Evolutionary conservation across 306 rosid species (phyloP).

Genomic region (Citrullus amarus): DNA sequence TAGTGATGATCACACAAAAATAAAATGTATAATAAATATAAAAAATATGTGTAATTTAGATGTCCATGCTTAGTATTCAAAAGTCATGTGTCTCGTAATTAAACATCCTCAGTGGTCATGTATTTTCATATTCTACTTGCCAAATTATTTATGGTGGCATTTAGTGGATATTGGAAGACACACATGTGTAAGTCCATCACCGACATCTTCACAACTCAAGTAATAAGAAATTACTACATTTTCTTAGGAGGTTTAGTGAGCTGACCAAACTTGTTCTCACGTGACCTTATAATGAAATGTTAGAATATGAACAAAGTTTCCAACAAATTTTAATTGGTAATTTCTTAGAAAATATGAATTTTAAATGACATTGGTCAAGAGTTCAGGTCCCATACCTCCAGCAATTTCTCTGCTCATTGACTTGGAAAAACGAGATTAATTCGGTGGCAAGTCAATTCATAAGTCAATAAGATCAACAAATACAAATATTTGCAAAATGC

Average conservation of each 20-base stretch:
- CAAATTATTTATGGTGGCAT: too few species aligned
- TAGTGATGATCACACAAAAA: too few species aligned
- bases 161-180: too few species aligned
- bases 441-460: not conserved
- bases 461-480: not conserved
- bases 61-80: too few species aligned
- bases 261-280: not conserved
- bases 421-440: not conserved
- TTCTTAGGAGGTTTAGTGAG: not conserved
- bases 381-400: not conserved
- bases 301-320: not conserved
- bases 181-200: not conserved
- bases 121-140: too few species aligned
- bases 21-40: too few species aligned
- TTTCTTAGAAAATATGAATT: not conserved
- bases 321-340: not conserved
- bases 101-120: too few species aligned
- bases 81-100: too few species aligned
- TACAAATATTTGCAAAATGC: not conserved
- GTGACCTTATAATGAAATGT: too few species aligned
- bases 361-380: not conserved
- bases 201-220: not conserved
- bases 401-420: not conserved
- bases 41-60: too few species aligned
- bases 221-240: not conserved